Evolutionary conservation across 441 rosid genomes (phyloP).

Genomic region (Gossypium schwendimanii): DNA sequence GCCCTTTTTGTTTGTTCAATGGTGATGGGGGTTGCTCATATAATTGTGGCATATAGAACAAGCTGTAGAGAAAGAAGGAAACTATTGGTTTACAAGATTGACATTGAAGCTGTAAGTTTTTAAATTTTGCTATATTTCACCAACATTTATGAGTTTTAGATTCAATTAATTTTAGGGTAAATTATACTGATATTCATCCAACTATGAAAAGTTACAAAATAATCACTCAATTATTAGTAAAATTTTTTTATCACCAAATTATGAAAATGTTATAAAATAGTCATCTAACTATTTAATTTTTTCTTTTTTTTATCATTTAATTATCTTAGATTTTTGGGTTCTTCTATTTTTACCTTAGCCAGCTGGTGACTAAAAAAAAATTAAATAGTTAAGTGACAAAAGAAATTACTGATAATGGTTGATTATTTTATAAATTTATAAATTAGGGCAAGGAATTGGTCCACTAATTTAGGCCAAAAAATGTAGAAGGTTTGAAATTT

Average conservation of each 20-base stretch:
- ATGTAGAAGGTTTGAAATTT: neutral
- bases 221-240: no score
- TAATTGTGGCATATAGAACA: constrained; percentile 68
- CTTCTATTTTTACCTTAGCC: no score
- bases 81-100: constrained; percentile 85
- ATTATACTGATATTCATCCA: no score
- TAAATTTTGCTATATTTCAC: neutral
- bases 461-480: neutral
- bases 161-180: neutral
- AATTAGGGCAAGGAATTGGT: neutral
- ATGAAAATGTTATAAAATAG: no score
- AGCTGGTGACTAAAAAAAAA: fast-evolving
- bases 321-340: no score
- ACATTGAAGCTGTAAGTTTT: constrained; percentile 88
- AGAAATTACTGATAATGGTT: no score
- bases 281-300: no score
- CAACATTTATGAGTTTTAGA: neutral
- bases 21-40: constrained; percentile 56
- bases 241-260: no score
- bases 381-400: no score
- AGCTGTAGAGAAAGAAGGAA: constrained; percentile 88
- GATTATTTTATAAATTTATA: neutral
- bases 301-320: no score
- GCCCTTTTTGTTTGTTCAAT: constrained; percentile 61
- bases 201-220: no score